Evolutionary conservation across 805 yeast genomes (phyloP).

Genomic region (Sporopachydermia lactativora): DNA sequence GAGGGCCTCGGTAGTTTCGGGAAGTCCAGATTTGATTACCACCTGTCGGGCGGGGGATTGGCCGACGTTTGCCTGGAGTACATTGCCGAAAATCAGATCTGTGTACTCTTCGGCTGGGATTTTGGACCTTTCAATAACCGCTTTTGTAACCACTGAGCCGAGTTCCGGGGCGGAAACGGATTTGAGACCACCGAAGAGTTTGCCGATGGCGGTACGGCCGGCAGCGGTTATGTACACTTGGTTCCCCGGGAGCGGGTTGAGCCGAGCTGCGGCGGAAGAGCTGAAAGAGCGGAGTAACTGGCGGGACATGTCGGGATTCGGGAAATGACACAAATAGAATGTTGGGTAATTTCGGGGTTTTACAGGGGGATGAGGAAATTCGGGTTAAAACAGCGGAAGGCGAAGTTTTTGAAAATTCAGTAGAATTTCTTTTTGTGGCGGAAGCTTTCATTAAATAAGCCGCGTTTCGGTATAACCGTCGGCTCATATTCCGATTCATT

Average conservation of each 20-base stretch:
- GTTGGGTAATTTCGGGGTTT: no score
- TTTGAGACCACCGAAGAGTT: slow-evolving; percentile 73
- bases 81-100: slow-evolving; percentile 85
- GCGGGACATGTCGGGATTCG: not conserved
- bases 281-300: not conserved
- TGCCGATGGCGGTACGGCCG: slow-evolving; percentile 90
- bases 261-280: slow-evolving; percentile 5
- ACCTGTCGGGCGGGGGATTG: slow-evolving; percentile 98
- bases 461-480: no score
- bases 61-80: slow-evolving; percentile 81
- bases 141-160: slow-evolving; percentile 77
- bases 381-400: no score
- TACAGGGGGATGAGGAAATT: no score
- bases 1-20: slow-evolving; percentile 68
- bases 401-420: no score
- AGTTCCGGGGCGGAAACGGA: slow-evolving; percentile 62
- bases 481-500: no score
- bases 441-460: no score
- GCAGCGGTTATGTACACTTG: slow-evolving; percentile 75
- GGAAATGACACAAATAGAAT: no score
- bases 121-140: slow-evolving; percentile 73
- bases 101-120: slow-evolving; percentile 66
- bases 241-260: slow-evolving; percentile 5
- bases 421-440: no score
- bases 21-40: slow-evolving; percentile 75